These are phyloP conservation scores for Aureobasidium mangrovei DNA, from an alignment of 2,329 filamentous ascomycete genomes.

Conservation along the genomic window DNA sequence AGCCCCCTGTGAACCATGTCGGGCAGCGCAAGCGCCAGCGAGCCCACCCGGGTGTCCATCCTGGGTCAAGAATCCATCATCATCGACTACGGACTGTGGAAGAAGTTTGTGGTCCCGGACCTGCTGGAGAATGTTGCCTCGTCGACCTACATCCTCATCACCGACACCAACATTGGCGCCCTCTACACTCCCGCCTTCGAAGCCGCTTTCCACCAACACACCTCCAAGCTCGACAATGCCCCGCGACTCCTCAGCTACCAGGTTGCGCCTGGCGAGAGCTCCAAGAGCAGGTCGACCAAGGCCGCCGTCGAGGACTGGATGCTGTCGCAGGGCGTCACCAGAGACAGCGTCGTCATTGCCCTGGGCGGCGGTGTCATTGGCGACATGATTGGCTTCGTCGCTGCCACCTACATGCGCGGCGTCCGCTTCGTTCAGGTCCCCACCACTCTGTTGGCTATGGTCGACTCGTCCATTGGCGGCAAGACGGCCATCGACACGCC, in stretches of 20 bases:
- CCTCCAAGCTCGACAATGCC: slow-evolving; percentile 36
- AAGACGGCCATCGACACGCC: slow-evolving; percentile 98
- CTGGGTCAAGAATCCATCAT: slow-evolving; percentile 85
- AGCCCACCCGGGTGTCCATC: slow-evolving; percentile 60
- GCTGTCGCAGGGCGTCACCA: slow-evolving; percentile 80
- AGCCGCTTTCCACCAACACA: slow-evolving; percentile 48
- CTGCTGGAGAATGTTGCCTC: slow-evolving; percentile 68
- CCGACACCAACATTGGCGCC: slow-evolving; percentile 81
- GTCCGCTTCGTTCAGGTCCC: slow-evolving; percentile 95
- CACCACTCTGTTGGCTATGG: slow-evolving; percentile 91
- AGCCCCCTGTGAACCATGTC: slow-evolving; percentile 6
- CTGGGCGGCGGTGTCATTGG: slow-evolving; percentile 95
- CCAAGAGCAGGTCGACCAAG: slow-evolving; percentile 88
- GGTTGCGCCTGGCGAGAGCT: slow-evolving; percentile 85
- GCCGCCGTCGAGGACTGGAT: slow-evolving; percentile 97
- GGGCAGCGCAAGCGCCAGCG: slow-evolving; percentile 8
- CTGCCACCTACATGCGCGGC: slow-evolving; percentile 96
- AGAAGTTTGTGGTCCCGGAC: slow-evolving; percentile 70
- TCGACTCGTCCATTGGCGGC: slow-evolving; percentile 94
- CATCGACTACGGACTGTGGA: slow-evolving; percentile 86
- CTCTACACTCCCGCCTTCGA: slow-evolving; percentile 75
- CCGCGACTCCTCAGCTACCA: slow-evolving; percentile 70
- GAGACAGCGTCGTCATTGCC: slow-evolving; percentile 90
- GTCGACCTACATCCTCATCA: slow-evolving; percentile 92
- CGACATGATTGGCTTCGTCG: slow-evolving; percentile 95